Base-by-base conservation (phyloP, 345 rosid genomes). In the Carallia brachiata region DNA sequence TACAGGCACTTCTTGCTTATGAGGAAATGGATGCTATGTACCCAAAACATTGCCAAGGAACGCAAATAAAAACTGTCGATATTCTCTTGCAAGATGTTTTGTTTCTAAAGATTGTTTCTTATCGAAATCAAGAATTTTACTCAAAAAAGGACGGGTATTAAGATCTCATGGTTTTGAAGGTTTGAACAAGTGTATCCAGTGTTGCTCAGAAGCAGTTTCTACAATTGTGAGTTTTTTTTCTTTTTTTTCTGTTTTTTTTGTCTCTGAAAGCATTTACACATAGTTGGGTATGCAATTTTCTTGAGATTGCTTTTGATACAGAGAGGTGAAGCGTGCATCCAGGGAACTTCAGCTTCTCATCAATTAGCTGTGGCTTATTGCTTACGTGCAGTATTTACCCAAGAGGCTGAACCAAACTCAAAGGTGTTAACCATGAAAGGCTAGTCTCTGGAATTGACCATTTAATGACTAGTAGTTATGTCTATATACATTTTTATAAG, bases 331-430 rank as follows among this genome's bases (percentile, higher is more conserved):
- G 63, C 62, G 52, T 23, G n/a, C 37, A 69, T 40, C 58, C 63
- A 34, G 28, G 79, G 77, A 65, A 69, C 72, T 74, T 52, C 79
- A 63, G 71, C 52, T 48, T 73, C 62, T 66, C 84, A 84, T 79
- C 84, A 79, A 54, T 76, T 91, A 80, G 90, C 96, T 70, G 78
- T 83, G 69, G 89, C 91, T 47, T 79, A 89, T 80, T 81, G 86
- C 78, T 77, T 91, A 75, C 89, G 91, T 62, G 98, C 93, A 59
- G 79, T 94, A 5, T 84, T 91, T 69, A 74, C 66, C 63, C 86
- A 86, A 60, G 98, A 94, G 80, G 84, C 73, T 65, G 96, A 89
- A 61, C 93, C 98, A 63, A 82, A 76, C 72, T 91, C 97, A 48
- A 83, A 91, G 98, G 97, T 94, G 78, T 64, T 72, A 55, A 70